Evolutionary conservation across 2,329 filamentous ascomycete genomes (phyloP).

Genomic region (Pseudogymnoascus pannorum): DNA sequence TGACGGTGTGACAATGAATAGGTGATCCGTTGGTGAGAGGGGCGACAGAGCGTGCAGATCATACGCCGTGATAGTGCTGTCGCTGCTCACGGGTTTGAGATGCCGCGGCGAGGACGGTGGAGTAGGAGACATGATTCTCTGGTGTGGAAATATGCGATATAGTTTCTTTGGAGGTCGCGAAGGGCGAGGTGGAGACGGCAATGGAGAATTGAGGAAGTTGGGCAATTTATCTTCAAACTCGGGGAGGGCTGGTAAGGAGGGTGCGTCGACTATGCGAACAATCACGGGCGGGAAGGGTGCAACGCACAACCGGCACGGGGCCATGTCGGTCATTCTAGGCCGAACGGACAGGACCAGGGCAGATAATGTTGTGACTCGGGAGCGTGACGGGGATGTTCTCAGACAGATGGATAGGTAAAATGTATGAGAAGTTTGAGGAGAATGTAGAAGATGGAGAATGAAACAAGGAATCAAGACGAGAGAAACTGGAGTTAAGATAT

Average conservation of each 20-base stretch:
- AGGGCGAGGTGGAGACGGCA: background rate
- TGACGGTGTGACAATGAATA: background rate
- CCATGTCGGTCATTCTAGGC: constrained; percentile 5
- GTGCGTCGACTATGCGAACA: constrained; percentile 1
- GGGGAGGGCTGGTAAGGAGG: background rate
- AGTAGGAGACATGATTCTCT: background rate
- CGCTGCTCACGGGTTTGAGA: background rate
- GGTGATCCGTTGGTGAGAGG: background rate
- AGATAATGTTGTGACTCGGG: background rate
- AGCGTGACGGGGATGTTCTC: background rate
- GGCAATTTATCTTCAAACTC: constrained; percentile 1
- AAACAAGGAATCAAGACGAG: background rate
- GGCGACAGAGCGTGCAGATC: background rate
- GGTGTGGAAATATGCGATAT: background rate
- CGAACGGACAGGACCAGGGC: background rate
- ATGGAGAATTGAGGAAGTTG: background rate
- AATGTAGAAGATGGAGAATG: background rate
- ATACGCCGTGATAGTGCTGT: background rate
- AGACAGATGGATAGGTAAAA: background rate
- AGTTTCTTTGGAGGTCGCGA: background rate
- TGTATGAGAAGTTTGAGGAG: background rate
- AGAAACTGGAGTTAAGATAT: background rate
- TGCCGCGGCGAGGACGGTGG: background rate
- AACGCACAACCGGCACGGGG: constrained; percentile 3
- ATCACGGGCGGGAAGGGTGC: constrained; percentile 2